These are phyloP conservation scores for Beauveria sp. DNA, from an alignment of 2,329 filamentous ascomycete genomes.

Conservation along the genomic window DNA sequence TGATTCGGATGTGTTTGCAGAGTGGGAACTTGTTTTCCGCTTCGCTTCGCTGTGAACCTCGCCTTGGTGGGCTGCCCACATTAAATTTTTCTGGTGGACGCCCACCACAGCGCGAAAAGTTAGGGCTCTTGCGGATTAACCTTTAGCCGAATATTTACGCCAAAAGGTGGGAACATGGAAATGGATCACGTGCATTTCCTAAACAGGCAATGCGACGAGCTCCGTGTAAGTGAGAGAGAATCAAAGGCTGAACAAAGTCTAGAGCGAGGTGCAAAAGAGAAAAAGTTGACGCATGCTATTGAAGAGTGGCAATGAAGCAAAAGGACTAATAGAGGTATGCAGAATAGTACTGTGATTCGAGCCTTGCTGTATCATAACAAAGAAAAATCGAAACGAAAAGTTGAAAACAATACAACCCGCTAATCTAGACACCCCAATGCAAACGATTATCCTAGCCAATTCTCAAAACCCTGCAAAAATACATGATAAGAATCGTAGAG, in stretches of 20 bases:
- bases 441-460: not conserved
- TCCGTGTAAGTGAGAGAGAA: not conserved
- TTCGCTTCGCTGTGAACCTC: slow-evolving; percentile 3
- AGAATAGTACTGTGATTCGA: not conserved
- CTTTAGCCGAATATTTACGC: not conserved
- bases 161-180: not conserved
- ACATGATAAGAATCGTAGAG: slow-evolving; percentile 15
- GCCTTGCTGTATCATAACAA: not conserved
- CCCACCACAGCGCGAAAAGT: slow-evolving; percentile 18
- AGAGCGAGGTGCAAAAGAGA: not conserved
- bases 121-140: slow-evolving; percentile 26
- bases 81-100: slow-evolving; percentile 21
- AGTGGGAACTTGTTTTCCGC: slow-evolving; percentile 11
- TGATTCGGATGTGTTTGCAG: slow-evolving; percentile 13
- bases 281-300: not conserved
- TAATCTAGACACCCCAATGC: not conserved
- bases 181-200: slow-evolving; percentile 3
- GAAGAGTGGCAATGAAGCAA: not conserved
- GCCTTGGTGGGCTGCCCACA: slow-evolving; percentile 13
- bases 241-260: not conserved
- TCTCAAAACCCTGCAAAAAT: slow-evolving; percentile 12
- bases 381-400: not conserved
- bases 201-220: not conserved
- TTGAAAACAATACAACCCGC: slow-evolving; percentile 12
- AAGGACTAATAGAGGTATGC: not conserved